These are phyloP conservation scores for Beta vulgaris DNA, from an alignment of 148 eudicot species.

Conservation along the genomic window DNA sequence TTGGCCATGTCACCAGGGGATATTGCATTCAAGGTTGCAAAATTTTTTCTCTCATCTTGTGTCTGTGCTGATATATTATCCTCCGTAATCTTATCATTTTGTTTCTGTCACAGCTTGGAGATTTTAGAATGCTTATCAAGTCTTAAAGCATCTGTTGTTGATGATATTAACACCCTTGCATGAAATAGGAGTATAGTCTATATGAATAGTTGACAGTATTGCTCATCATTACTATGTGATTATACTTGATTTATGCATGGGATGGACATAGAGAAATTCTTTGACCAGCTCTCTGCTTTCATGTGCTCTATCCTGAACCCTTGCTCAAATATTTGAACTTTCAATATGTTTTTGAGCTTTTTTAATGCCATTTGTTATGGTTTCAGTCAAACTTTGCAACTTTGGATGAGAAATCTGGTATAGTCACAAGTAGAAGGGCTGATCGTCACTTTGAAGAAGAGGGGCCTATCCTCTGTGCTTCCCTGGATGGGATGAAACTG, in stretches of 20 bases:
- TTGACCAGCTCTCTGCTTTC: not conserved
- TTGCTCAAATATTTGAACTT: not conserved
- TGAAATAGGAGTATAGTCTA: not conserved
- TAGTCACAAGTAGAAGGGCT: constrained; percentile 89
- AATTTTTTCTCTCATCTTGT: not conserved
- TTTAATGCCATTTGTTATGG: constrained; percentile 9
- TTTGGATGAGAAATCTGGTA: constrained; percentile 75
- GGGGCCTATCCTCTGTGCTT: constrained; percentile 93
- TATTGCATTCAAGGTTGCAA: constrained; percentile 91
- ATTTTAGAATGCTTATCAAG: not conserved
- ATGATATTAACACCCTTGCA: too few relatives aligned
- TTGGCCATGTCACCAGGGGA: constrained; percentile 98
- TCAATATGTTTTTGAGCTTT: not conserved
- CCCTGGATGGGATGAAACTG: constrained; percentile 88
- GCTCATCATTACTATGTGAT: not conserved
- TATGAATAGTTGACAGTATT: not conserved
- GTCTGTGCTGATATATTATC: not conserved
- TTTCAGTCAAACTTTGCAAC: constrained; percentile 96
- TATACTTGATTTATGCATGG: not conserved
- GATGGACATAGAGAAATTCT: not conserved
- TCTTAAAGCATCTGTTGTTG: not conserved
- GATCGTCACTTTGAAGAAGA: constrained; percentile 99
- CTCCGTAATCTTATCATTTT: not conserved
- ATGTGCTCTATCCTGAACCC: not conserved
- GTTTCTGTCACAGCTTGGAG: not conserved